phyloP scores from a whole-genome alignment of 305 asterid genomes.

The Petunia hybrid region DNA sequence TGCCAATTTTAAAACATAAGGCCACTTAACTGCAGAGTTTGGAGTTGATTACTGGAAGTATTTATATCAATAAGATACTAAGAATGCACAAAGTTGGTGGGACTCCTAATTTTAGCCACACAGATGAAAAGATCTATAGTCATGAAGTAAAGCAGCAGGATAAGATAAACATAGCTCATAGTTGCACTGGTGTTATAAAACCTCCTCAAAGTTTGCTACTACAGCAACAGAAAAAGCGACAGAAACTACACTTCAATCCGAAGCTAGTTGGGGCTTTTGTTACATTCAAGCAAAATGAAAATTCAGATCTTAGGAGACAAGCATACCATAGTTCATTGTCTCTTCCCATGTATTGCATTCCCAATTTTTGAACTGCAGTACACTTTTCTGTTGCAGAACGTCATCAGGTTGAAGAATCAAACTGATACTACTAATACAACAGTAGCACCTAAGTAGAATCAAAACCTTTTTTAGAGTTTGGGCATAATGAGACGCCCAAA shows the following conservation, averaged over 20 bases:
- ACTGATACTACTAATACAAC: neutral
- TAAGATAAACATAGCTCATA: neutral
- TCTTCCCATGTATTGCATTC: conserved; percentile 12
- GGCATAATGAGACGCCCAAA: neutral
- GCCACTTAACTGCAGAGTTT: conserved; percentile 15
- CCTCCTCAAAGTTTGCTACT: conserved; percentile 19
- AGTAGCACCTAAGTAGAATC: conserved; percentile 10
- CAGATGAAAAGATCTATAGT: neutral
- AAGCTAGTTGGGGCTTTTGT: neutral
- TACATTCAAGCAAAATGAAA: neutral
- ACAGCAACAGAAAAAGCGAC: neutral
- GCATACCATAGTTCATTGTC: neutral
- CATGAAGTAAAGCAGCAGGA: neutral
- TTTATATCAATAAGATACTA: conserved; percentile 17
- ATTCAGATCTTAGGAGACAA: conserved; percentile 8
- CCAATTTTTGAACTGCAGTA: conserved; percentile 13
- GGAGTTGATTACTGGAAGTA: neutral
- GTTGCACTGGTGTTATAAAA: neutral
- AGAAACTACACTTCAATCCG: neutral
- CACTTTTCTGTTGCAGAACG: neutral
- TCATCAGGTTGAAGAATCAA: neutral
- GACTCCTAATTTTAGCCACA: neutral
- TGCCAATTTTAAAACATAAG: neutral
- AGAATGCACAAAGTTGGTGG: neutral
- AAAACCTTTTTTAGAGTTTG: neutral